Evolutionary conservation across 1,139 yeast species (phyloP).

Genomic region (Blastobotrys illinoisensis): DNA sequence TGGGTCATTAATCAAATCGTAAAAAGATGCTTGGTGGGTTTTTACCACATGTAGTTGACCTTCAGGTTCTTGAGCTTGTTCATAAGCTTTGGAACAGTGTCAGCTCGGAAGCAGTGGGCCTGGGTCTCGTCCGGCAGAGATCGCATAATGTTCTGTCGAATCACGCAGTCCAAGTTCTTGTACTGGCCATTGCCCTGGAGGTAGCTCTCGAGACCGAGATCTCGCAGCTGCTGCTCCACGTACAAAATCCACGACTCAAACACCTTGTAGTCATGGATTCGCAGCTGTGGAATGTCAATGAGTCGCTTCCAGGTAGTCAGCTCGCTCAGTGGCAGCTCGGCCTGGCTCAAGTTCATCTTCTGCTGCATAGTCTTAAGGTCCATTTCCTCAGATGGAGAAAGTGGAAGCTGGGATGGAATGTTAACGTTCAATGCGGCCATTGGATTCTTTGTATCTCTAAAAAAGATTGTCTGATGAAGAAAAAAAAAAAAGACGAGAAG

Average conservation of each 20-base stretch:
- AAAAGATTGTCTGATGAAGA: background rate
- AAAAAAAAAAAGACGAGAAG: background rate
- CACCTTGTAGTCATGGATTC: conserved; percentile 12
- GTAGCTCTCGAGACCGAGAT: conserved; percentile 11
- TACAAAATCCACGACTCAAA: conserved; percentile 11
- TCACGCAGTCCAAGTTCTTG: conserved; percentile 11
- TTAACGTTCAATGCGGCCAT: background rate
- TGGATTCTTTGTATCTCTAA: background rate
- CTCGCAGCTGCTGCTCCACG: conserved; percentile 11
- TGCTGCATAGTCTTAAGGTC: background rate
- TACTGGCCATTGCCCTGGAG: conserved; percentile 10
- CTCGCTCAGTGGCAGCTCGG: background rate
- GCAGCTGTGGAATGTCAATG: conserved; percentile 11
- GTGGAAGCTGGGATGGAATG: background rate
- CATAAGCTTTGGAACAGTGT: conserved; percentile 9
- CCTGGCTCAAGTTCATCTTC: background rate
- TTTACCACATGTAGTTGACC: conserved; percentile 13
- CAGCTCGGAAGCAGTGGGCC: conserved; percentile 11
- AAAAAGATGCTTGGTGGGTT: background rate
- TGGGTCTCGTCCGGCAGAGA: conserved; percentile 11
- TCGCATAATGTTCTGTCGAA: conserved; percentile 8
- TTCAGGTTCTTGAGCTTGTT: conserved; percentile 10
- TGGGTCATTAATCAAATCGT: background rate
- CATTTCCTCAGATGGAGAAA: background rate
- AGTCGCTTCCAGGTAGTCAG: conserved; percentile 6